These are phyloP conservation scores for Anaeromyces robustus DNA, from an alignment of 192 early-diverging fungal species.

Conservation along the genomic window DNA sequence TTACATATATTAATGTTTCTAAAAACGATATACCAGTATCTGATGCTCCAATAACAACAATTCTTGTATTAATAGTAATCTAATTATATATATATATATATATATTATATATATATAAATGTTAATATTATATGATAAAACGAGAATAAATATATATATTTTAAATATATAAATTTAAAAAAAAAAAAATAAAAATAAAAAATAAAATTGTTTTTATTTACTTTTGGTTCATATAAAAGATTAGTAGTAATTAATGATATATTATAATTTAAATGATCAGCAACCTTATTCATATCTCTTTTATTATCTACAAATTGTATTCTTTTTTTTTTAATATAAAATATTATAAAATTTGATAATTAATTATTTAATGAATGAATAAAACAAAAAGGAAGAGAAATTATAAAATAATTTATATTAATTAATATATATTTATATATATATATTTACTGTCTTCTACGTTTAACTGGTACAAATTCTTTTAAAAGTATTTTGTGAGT, in stretches of 20 bases:
- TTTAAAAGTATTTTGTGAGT: constrained; percentile 9
- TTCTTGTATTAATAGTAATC: constrained; percentile 23
- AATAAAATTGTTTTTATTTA: constrained; percentile 4
- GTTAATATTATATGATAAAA: not conserved
- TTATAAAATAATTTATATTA: constrained; percentile 1
- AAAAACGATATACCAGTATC: constrained; percentile 29
- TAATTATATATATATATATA: constrained; percentile 1
- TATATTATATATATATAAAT: not conserved
- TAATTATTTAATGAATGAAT: no score
- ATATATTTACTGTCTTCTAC: constrained; percentile 15
- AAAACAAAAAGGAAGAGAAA: no score
- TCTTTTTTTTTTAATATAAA: constrained; percentile 8
- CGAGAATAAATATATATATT: no score
- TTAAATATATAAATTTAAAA: no score
- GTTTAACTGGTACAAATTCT: constrained; percentile 23
- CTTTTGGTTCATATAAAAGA: constrained; percentile 26
- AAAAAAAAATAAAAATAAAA: no score
- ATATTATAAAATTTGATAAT: no score
- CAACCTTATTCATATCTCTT: constrained; percentile 18
- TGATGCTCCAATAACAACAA: constrained; percentile 35
- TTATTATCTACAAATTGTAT: constrained; percentile 24
- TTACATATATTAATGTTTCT: constrained; percentile 31
- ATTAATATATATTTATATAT: constrained; percentile 1
- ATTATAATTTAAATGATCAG: constrained; percentile 12
- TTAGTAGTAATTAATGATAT: constrained; percentile 19